Evolutionary conservation across 2,329 filamentous ascomycete species (phyloP).

Genomic region (Nigrospora sphaerica): DNA sequence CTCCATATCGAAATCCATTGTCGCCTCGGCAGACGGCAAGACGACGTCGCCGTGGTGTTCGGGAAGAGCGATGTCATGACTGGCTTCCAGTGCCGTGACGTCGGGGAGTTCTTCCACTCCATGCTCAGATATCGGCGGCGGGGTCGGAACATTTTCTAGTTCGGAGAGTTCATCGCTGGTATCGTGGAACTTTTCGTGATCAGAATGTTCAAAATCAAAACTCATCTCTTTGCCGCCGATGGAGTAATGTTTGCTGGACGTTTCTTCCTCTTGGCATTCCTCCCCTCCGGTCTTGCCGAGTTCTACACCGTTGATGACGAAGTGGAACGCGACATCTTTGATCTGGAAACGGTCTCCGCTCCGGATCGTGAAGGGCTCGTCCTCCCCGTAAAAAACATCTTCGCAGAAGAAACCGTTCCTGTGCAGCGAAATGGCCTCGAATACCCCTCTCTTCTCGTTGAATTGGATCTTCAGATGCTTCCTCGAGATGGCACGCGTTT

Average conservation of each 20-base stretch:
- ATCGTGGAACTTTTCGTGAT: constrained; percentile 49
- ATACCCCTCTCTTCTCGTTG: constrained; percentile 54
- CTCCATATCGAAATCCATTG: too few relatives aligned
- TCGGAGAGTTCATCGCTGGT: constrained; percentile 47
- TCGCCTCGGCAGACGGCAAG: constrained; percentile 3
- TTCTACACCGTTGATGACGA: constrained; percentile 60
- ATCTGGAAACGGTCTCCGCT: constrained; percentile 65
- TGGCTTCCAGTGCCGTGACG: too few relatives aligned
- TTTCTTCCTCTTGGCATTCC: constrained; percentile 43
- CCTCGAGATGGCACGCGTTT: constrained; percentile 67
- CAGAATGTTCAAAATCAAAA: constrained; percentile 61
- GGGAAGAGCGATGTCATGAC: not conserved
- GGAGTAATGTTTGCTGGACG: constrained; percentile 39
- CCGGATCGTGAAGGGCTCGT: constrained; percentile 48
- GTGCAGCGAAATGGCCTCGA: constrained; percentile 55
- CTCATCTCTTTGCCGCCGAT: constrained; percentile 64
- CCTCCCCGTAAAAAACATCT: constrained; percentile 43
- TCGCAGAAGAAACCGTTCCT: constrained; percentile 65
- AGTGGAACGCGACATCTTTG: constrained; percentile 61
- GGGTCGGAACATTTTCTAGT: constrained; percentile 32
- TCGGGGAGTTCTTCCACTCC: constrained; percentile 7
- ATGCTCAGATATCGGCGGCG: constrained; percentile 24
- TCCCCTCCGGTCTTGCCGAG: constrained; percentile 52
- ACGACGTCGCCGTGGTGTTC: not conserved
- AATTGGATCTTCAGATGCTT: constrained; percentile 68